A percentile compares a stretch with the other conserved stretches of the same genome.
Evolutionary conservation across 352 stramenopile species (phyloP).

Genomic region (Phytophthora meadii): DNA sequence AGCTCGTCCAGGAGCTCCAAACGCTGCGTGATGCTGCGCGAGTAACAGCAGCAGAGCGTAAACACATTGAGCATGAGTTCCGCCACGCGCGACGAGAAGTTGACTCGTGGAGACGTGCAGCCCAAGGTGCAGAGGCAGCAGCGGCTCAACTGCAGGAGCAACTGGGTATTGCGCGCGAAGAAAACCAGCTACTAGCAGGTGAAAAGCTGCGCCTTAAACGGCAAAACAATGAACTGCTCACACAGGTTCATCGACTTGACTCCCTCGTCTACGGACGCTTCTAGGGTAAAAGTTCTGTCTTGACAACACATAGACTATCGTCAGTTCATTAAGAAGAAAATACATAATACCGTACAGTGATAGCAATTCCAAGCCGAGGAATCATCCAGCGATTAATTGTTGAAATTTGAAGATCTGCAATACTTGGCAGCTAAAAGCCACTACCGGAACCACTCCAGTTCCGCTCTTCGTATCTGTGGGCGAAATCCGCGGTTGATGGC

Average conservation of each 20-base stretch:
- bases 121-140: conserved; percentile 51
- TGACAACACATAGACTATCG: too few relatives aligned
- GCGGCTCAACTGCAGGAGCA: conserved; percentile 67
- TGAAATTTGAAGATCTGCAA: conserved; percentile 11
- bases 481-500: conserved; percentile 36
- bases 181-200: conserved; percentile 64
- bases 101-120: conserved; percentile 65
- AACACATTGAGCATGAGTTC: conserved; percentile 58
- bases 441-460: conserved; percentile 55
- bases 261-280: conserved; percentile 82
- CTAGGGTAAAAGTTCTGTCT: conserved; percentile 23
- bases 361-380: not conserved
- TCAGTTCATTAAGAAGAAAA: conserved; percentile 10
- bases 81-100: conserved; percentile 50
- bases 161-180: conserved; percentile 65
- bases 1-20: conserved; percentile 63
- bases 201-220: conserved; percentile 67
- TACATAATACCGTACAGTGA: too few relatives aligned
- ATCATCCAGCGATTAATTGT: conserved; percentile 14
- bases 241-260: conserved; percentile 78
- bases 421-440: conserved; percentile 32
- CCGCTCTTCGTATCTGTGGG: conserved; percentile 41
- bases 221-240: conserved; percentile 76
- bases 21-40: conserved; percentile 60
- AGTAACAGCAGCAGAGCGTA: conserved; percentile 58